These are phyloP conservation scores for Talaromyces nanjingensis DNA, from an alignment of 495 filamentous ascomycete species.

Conservation along the genomic window DNA sequence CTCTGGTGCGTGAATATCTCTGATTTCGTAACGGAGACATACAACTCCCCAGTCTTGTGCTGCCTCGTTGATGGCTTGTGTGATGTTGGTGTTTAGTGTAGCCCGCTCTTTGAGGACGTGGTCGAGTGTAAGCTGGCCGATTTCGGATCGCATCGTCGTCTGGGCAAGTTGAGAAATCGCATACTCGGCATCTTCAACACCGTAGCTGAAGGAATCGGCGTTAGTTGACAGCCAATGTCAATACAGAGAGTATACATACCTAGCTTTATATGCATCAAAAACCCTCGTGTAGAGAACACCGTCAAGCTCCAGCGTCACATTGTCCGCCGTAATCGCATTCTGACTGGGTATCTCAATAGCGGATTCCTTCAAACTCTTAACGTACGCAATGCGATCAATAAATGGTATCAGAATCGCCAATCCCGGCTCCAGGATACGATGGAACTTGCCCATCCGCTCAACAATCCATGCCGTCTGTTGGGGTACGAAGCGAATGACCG, in stretches of 20 bases:
- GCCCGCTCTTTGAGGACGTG: slow-evolving; percentile 96
- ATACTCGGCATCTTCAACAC: slow-evolving; percentile 97
- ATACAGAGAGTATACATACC: slow-evolving; percentile 37
- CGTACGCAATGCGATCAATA: slow-evolving; percentile 93
- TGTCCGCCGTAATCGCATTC: slow-evolving; percentile 96
- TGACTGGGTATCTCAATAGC: slow-evolving; percentile 95
- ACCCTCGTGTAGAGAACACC: slow-evolving; percentile 92
- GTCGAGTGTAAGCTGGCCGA: slow-evolving; percentile 91
- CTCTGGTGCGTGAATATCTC: slow-evolving; percentile 94
- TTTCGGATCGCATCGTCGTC: slow-evolving; percentile 97
- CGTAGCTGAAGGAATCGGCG: slow-evolving; percentile 55
- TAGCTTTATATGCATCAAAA: slow-evolving; percentile 96
- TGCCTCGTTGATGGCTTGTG: slow-evolving; percentile 94
- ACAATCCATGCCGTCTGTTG: slow-evolving; percentile 99
- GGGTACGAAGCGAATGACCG: slow-evolving; percentile 91
- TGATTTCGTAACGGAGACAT: slow-evolving; percentile 93
- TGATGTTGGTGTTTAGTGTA: slow-evolving; percentile 94
- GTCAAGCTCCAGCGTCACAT: slow-evolving; percentile 93
- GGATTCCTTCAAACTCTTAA: slow-evolving; percentile 92
- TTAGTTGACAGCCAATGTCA: neutral
- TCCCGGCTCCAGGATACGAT: slow-evolving; percentile 84
- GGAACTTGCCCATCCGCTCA: slow-evolving; percentile 97
- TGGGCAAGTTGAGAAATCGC: slow-evolving; percentile 97
- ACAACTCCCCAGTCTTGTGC: slow-evolving; percentile 94
- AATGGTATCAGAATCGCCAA: slow-evolving; percentile 86